Evolutionary conservation across 2,329 filamentous ascomycete genomes (phyloP), one percentile per base, ranked within the genome.

Genomic region (Fusarium nelsonii): DNA sequence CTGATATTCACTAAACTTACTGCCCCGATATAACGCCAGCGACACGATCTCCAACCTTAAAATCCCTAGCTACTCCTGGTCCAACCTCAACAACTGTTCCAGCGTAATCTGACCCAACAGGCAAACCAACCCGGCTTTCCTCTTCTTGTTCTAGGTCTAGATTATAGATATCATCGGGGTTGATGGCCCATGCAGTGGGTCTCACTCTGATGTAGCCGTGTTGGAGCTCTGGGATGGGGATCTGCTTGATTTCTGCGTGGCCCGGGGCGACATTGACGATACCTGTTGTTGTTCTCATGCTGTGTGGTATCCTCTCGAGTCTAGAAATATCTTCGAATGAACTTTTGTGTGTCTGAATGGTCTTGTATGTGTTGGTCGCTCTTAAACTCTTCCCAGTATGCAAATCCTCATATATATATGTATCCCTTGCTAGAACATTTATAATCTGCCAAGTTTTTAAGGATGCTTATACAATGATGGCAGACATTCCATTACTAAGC

Each of bases 11-110:
- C 23, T 5, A 23, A 2, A 6, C 57, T 48, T 43, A 52, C 60
- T 48, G 44, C 1, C 69, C 69, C 3, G 55, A 50, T n/a, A 50
- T 39, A 4, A 56, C 34, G 2, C 65, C 69, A n/a, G 46, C 72
- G 26, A 85, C 74, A 34, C 84, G 81, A 59, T 87, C 84, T 6
- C 85, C 84, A 49, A 79, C 79, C 66, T 81, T 79, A 50, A 85
- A 81, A 6, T 72, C 55, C 58, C 55, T 62, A 8, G 45, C 49
- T 9, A 83, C 78, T 30, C 77, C 78, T 5, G 73, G 48, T 6
- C 84, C 84, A 33, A 85, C 76, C 34, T 82, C 79, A 28, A 83
- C 79, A 2, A 86, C 80, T 15, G 79, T 71, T 18, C 84, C 84
- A 15, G 81, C 79, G 49, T 81, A 85, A 68, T 86, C 84, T 43